phyloP scores from a whole-genome alignment of 805 yeast genomes.

The Candida odintsovae region DNA sequence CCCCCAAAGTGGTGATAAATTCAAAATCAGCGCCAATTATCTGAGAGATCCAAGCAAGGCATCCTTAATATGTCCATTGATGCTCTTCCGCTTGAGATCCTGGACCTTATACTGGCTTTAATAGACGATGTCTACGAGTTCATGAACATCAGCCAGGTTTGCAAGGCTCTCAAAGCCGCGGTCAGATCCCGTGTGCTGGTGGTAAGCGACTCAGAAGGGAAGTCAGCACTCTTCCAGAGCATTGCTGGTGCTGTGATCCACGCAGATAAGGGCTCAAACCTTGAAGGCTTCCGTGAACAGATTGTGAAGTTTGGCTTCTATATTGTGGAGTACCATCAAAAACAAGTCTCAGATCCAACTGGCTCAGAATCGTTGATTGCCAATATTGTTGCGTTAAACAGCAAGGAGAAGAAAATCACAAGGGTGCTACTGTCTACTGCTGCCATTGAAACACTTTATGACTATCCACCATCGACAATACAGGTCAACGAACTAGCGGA shows the following conservation, averaged over 20 bases:
- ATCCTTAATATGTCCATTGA: not conserved
- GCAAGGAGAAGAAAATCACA: slow-evolving; percentile 5
- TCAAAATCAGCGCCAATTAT: not conserved
- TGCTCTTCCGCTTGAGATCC: slow-evolving; percentile 18
- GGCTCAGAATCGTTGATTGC: slow-evolving; percentile 7
- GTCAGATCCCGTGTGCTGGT: slow-evolving; percentile 14
- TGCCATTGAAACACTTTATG: slow-evolving; percentile 1
- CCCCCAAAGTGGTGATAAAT: not conserved
- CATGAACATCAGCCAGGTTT: slow-evolving; percentile 9
- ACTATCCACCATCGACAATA: slow-evolving; percentile 1
- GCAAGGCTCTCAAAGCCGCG: slow-evolving; percentile 12
- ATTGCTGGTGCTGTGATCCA: slow-evolving; percentile 6
- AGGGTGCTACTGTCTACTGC: slow-evolving; percentile 10
- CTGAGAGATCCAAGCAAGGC: not conserved
- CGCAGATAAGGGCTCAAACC: slow-evolving; percentile 1
- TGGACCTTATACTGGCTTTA: slow-evolving; percentile 9
- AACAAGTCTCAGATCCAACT: not conserved
- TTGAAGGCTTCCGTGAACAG: not conserved
- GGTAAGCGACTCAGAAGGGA: slow-evolving; percentile 12
- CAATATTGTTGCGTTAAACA: slow-evolving; percentile 6
- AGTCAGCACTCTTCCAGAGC: slow-evolving; percentile 8
- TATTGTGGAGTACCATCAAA: slow-evolving; percentile 11
- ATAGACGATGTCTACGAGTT: slow-evolving; percentile 16
- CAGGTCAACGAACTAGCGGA: slow-evolving; percentile 7
- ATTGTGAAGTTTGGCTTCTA: slow-evolving; percentile 8